These are phyloP conservation scores for Cladophialophora bantiana DNA, from an alignment of 2,329 filamentous ascomycete species.

Conservation along the genomic window DNA sequence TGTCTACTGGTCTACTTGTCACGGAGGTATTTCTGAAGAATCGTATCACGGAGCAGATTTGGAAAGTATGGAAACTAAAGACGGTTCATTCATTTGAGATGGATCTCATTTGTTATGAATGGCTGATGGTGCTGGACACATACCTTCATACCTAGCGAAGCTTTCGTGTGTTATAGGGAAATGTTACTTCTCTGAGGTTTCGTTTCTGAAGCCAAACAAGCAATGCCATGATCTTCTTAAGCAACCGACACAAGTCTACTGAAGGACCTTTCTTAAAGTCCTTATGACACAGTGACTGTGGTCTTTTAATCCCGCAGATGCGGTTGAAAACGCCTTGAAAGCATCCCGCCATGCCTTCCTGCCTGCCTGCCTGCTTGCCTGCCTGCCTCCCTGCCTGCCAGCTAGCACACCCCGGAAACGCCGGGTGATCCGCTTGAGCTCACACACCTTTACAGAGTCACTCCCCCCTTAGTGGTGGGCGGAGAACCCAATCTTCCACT, in stretches of 20 bases:
- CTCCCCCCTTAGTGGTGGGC: not conserved
- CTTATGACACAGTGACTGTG: not conserved
- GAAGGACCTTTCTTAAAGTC: not conserved
- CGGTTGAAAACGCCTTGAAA: not conserved
- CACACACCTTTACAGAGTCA: not conserved
- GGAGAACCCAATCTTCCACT: not conserved
- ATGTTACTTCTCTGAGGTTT: not conserved
- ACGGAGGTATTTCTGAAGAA: conserved; percentile 15
- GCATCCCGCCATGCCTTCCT: not conserved
- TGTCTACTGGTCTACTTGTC: not conserved
- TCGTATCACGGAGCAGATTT: conserved; percentile 23
- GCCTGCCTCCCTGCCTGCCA: too few species aligned
- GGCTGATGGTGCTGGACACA: conserved; percentile 10
- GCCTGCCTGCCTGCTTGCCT: too few species aligned
- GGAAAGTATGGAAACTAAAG: conserved; percentile 23
- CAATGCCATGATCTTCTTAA: too few species aligned
- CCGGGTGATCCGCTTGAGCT: not conserved
- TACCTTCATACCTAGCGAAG: conserved; percentile 13
- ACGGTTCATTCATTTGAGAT: conserved; percentile 33
- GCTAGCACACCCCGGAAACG: not conserved
- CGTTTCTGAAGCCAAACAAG: too few species aligned
- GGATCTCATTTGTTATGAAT: conserved; percentile 33
- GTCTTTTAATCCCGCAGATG: not conserved
- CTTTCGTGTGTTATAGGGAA: conserved; percentile 1
- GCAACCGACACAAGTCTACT: not conserved